These are phyloP conservation scores for Blastosporella zonata DNA, from an alignment of 1,284 basidiomycete genomes.

Conservation along the genomic window DNA sequence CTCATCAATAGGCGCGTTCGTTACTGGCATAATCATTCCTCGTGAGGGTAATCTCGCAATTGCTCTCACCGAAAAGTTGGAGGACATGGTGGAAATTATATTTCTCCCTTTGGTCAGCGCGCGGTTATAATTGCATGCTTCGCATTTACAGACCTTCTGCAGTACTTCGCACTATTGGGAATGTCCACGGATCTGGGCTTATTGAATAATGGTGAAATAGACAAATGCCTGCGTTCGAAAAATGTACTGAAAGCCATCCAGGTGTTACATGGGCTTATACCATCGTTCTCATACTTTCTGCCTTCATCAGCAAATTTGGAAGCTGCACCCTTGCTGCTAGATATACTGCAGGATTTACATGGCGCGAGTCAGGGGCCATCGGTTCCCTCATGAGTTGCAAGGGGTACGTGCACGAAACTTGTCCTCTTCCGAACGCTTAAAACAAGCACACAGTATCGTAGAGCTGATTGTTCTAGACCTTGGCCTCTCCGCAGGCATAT, in stretches of 20 bases:
- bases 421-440: not conserved
- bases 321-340: slow-evolving; percentile 72
- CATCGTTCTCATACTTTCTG: slow-evolving; percentile 75
- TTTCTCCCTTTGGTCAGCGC: slow-evolving; percentile 80
- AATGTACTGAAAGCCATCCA: slow-evolving; percentile 7
- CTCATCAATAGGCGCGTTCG: slow-evolving; percentile 63
- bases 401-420: slow-evolving; percentile 51
- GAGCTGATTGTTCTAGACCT: slow-evolving; percentile 96
- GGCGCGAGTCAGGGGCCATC: slow-evolving; percentile 82
- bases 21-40: slow-evolving; percentile 89
- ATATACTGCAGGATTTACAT: slow-evolving; percentile 65
- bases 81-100: slow-evolving; percentile 78
- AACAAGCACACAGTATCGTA: slow-evolving; percentile 24
- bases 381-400: slow-evolving; percentile 96
- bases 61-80: slow-evolving; percentile 74
- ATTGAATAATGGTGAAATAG: slow-evolving; percentile 62
- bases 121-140: not conserved
- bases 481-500: slow-evolving; percentile 79
- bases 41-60: slow-evolving; percentile 85
- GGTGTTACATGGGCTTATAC: slow-evolving; percentile 91
- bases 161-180: slow-evolving; percentile 89
- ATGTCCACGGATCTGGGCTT: slow-evolving; percentile 85
- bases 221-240: not conserved
- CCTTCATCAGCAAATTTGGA: slow-evolving; percentile 82
- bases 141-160: slow-evolving; percentile 8